Base-by-base conservation (phyloP, 23 red algal genomes). In the Gracilaria vermiculophylla region DNA sequence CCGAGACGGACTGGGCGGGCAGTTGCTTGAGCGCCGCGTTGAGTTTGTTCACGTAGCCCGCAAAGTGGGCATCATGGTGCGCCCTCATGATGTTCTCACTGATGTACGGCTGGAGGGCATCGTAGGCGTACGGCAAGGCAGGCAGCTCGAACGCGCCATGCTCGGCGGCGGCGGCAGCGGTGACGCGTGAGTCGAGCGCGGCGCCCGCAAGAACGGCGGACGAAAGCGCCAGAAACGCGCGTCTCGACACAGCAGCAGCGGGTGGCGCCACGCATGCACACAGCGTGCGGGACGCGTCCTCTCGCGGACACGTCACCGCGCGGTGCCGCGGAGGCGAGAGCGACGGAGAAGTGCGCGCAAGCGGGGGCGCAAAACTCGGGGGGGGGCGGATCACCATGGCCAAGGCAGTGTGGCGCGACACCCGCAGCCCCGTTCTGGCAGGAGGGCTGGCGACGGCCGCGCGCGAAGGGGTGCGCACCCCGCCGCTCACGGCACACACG, bases 121-220 rank as follows among this genome's bases (percentile, higher is more conserved):
- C 95, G 39, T 94, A 98, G 20, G 88, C 91, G 87, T 94, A 98
- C 48, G 90, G 83, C 80, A 98, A 76, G n/a, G 74, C 76, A 6
- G 95, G 95, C 28, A 98, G 80, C 35, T 21, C 47, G 32, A 91
- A 91, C 9, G 69, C 35, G 15, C 34, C 13, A 5, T 3, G 33
- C 16, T 40, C 64, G 10, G 33, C 64, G 55, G 55, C 55, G 55
- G 5, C 55, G 7, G 55, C 55, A 21, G 33, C 64, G 55, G 20
- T 28, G 2, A 29, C 55, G 21, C 21, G 19, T 2, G 21, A 2
- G 21, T 60, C 2, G 20, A 60, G 23, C 2, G 55, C 55, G 55
- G 20, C 55, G 1, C 21, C 23, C 7, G 21, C 55, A 27, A 60
- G 20, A 24, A 60, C 55, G 1, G 55, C 55, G 4, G 55, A 20